These are phyloP conservation scores for Hepatocystis sp. DNA, from an alignment of 169 alveolate genomes.

Conservation along the genomic window DNA sequence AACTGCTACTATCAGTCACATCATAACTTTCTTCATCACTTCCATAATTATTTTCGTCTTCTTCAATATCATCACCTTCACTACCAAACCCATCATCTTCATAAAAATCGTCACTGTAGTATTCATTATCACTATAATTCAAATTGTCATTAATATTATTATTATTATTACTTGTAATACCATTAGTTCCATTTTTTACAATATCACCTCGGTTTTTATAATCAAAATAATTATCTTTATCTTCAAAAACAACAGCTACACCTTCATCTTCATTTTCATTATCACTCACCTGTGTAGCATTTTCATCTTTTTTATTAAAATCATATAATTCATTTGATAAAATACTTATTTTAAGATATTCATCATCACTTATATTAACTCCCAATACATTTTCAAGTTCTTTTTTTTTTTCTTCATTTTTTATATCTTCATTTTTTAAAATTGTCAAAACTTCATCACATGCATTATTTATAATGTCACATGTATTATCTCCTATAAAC, in stretches of 20 bases:
- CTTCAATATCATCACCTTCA: constrained; percentile 79
- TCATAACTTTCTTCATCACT: constrained; percentile 68
- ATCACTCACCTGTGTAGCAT: too few relatives aligned
- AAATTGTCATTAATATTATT: constrained; percentile 6
- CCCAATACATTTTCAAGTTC: constrained; percentile 85
- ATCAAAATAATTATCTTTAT: constrained; percentile 81
- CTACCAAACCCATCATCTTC: constrained; percentile 78
- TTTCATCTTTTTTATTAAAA: constrained; percentile 79
- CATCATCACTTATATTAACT: constrained; percentile 66
- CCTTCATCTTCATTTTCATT: constrained; percentile 76
- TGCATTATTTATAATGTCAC: constrained; percentile 93
- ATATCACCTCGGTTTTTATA: constrained; percentile 62
- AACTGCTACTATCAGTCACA: constrained; percentile 45
- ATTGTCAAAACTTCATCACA: constrained; percentile 94
- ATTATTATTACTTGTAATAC: constrained; percentile 64
- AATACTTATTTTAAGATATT: constrained; percentile 20
- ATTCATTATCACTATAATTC: constrained; percentile 46
- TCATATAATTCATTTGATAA: constrained; percentile 76
- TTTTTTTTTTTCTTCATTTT: constrained; percentile 85
- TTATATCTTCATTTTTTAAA: constrained; percentile 89
- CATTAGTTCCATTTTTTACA: constrained; percentile 64
- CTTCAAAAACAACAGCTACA: constrained; percentile 86
- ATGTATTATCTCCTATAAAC: constrained; percentile 93
- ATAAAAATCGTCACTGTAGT: constrained; percentile 62
- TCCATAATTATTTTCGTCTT: constrained; percentile 80